Base-by-base conservation (phyloP, 2,329 filamentous ascomycete species). In the Colletotrichum ledebouriae region DNA sequence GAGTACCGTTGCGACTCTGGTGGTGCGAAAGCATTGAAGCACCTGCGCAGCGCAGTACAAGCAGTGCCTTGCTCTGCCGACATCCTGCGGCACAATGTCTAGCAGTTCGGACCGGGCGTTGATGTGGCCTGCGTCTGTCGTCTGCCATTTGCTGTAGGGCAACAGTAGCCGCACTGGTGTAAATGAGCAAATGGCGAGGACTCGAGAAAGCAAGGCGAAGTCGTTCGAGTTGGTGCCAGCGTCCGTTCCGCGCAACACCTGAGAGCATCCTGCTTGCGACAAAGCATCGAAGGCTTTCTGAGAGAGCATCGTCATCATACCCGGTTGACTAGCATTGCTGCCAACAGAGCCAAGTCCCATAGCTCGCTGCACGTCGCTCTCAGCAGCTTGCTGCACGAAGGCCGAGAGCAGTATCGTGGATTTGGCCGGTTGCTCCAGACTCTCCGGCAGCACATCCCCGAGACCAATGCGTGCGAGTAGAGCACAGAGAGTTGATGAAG, bases 371-470 rank as follows among this genome's bases (percentile, higher is more conserved):
- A 58, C 10, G 46, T 58, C 55, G 20, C 55, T 46, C 13, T 58
- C 55, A 22, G 41, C 25, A 17, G 55, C 55, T 58, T 58, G 55
- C 55, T 58, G 55, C 15, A 58, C 55, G 39, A 58, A 17, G 55
- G 55, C 55, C 41, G 55, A 58, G 15, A 58, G 55, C 4, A 58
- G 41, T 6, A 58, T 58, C 46, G 39, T 34, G 34, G 55, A 58
- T 12, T 46, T 58, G 0, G 15, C 4, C 41, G 55, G 39, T 33
- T 58, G 55, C 0, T 58, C 55, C 13, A 58, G 55, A 20, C 55
- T 58, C 15, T 39, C 22, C 47, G 47, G 47, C 3, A 29, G 13
- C 29, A 50, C 47, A 5, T 50, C 47, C 20, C 47, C 47, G 20
- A 50, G 22, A 4, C 47, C 22, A 25, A 50, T 3, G 47, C 47